phyloP scores from a whole-genome alignment of 352 stramenopile genomes.

The Globisporangium yorkense region DNA sequence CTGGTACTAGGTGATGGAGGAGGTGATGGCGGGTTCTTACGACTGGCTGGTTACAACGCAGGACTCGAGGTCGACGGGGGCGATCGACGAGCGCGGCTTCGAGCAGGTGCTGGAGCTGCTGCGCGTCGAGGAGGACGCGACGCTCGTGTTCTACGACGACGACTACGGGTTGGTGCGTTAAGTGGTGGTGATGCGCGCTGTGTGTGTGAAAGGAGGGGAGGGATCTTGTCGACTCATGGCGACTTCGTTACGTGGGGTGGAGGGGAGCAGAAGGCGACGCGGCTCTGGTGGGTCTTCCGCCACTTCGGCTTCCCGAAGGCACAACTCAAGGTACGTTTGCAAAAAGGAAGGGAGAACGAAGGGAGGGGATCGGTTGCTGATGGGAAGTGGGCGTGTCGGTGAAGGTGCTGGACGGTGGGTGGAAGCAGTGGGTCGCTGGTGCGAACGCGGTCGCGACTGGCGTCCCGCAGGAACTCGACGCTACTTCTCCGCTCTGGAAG shows the following conservation, averaged over 20 bases:
- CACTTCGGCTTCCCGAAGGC: slow-evolving; percentile 70
- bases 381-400: too few species aligned
- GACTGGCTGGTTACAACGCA: background rate
- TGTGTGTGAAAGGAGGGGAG: too few species aligned
- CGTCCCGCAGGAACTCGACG: background rate
- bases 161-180: slow-evolving; percentile 46
- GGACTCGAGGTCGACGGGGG: slow-evolving; percentile 32
- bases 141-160: slow-evolving; percentile 79
- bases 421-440: slow-evolving; percentile 58
- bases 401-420: slow-evolving; percentile 63
- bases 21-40: slow-evolving; percentile 10
- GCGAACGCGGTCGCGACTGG: slow-evolving; percentile 29
- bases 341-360: background rate
- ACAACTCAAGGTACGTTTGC: slow-evolving; percentile 49
- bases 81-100: slow-evolving; percentile 41
- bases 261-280: slow-evolving; percentile 38
- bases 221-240: too few species aligned
- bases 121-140: slow-evolving; percentile 37
- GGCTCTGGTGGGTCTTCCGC: slow-evolving; percentile 77
- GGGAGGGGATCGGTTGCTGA: too few species aligned
- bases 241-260: background rate
- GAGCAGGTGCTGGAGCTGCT: slow-evolving; percentile 33
- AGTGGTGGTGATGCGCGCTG: too few species aligned
- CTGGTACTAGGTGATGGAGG: background rate
- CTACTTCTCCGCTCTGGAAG: slow-evolving; percentile 8